A percentile compares a stretch with the other conserved stretches of the same genome.
phyloP scores from a whole-genome alignment of 2,329 filamentous ascomycete species.

The Alternaria novae-zelandiae region DNA sequence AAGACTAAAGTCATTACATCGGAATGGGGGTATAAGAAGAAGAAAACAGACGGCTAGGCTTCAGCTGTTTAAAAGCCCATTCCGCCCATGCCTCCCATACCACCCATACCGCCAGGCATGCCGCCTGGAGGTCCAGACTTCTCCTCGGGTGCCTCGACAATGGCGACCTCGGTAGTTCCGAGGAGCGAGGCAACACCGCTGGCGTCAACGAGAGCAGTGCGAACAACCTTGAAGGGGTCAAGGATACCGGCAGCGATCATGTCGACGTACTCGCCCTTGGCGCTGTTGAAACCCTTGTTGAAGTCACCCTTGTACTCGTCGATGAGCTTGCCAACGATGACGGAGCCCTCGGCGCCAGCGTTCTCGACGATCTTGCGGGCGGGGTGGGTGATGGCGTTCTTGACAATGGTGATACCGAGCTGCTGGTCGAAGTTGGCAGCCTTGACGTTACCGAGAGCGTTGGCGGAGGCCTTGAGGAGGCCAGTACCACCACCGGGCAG shows the following conservation, averaged over 20 bases:
- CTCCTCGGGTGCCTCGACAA: conserved; percentile 94
- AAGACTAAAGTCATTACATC: conserved; percentile 44
- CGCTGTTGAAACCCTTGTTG: conserved; percentile 97
- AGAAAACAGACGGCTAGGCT: conserved; percentile 29
- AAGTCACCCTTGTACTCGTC: conserved; percentile 92
- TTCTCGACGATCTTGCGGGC: conserved; percentile 98
- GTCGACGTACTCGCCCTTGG: conserved; percentile 97
- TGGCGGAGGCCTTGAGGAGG: conserved; percentile 93
- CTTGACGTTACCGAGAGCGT: conserved; percentile 84
- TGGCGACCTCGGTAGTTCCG: conserved; percentile 96
- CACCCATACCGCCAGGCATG: conserved; percentile 63
- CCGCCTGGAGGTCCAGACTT: conserved; percentile 68
- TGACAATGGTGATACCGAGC: conserved; percentile 96
- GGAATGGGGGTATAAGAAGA: conserved; percentile 38
- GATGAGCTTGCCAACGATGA: conserved; percentile 96
- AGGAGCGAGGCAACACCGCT: conserved; percentile 96
- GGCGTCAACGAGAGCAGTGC: conserved; percentile 92
- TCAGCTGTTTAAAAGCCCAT: conserved; percentile 64
- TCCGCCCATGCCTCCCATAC: conserved; percentile 58
- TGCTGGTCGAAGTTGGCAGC: conserved; percentile 97
- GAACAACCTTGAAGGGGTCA: conserved; percentile 98
- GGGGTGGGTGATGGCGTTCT: conserved; percentile 95
- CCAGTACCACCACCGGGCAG: conserved; percentile 98
- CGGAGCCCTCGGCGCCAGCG: conserved; percentile 91
- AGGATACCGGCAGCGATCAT: conserved; percentile 98